Percentiles rank a stretch among this genome's conserved stretches.
Conservation (phyloP, 75 land plant genomes). For the Picea sitchensis region DNA sequence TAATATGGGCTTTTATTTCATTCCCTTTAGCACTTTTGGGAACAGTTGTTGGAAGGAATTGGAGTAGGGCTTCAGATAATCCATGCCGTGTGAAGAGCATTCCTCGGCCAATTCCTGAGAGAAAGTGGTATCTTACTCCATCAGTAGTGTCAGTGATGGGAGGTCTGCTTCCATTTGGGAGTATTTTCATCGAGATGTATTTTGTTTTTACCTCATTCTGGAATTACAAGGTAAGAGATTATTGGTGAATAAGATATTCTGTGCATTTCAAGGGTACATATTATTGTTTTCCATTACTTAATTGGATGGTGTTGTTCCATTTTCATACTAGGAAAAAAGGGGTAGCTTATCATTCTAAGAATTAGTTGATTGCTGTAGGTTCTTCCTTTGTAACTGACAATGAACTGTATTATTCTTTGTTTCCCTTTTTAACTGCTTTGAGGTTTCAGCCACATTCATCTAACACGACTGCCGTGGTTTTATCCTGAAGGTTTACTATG, state of each 20-base stretch:
- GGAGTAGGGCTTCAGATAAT: conserved; percentile 31
- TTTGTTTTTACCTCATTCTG: conserved; percentile 41
- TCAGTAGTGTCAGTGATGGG: conserved; percentile 32
- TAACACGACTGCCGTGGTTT: background rate
- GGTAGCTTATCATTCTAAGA: background rate
- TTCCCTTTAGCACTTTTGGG: conserved; percentile 32
- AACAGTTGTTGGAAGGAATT: conserved; percentile 32
- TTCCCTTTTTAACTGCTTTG: background rate
- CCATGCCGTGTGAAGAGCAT: conserved; percentile 38
- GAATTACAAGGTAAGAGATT: conserved; percentile 37
- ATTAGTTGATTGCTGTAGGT: background rate
- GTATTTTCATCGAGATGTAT: conserved; percentile 41
- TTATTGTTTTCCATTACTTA: background rate
- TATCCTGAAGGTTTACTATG: conserved; percentile 30
- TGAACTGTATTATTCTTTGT: background rate
- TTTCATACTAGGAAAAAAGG: background rate
- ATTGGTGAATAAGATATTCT: background rate
- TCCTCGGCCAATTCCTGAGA: conserved; percentile 39
- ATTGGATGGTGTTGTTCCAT: background rate
- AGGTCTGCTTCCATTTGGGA: conserved; percentile 33
- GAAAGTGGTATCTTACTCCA: conserved; percentile 39
- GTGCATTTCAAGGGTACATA: background rate
- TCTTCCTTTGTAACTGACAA: background rate
- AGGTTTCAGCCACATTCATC: background rate
- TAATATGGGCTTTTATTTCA: conserved; percentile 38